Evolutionary conservation across 805 yeast genomes (phyloP).

Genomic region (Spencermartinsiella europaea): DNA sequence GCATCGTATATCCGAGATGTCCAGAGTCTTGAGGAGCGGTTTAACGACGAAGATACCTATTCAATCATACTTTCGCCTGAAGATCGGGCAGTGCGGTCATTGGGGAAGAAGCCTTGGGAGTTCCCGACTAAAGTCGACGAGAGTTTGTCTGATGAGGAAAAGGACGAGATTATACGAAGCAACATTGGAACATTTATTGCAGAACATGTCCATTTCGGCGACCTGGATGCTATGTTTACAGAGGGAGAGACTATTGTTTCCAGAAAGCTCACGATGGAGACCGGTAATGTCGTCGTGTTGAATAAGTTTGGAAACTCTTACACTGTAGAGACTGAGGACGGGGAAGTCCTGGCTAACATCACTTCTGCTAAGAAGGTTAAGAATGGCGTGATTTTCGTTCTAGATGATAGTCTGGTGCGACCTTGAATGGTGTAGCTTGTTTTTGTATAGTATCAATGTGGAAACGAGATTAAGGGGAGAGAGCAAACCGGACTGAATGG

Average conservation of each 20-base stretch:
- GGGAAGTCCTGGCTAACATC: slow-evolving; percentile 18
- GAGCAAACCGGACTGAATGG: no score
- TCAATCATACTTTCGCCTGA: slow-evolving; percentile 67
- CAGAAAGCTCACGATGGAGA: slow-evolving; percentile 3
- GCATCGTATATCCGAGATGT: slow-evolving; percentile 67
- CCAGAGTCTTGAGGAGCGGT: slow-evolving; percentile 42
- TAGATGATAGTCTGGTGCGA: slow-evolving; percentile 19
- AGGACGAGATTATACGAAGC: slow-evolving; percentile 44
- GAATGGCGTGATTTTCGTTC: slow-evolving; percentile 30
- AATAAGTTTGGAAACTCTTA: slow-evolving; percentile 6
- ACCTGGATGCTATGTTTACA: slow-evolving; percentile 8
- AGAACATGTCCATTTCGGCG: slow-evolving; percentile 50
- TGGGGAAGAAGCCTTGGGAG: slow-evolving; percentile 71
- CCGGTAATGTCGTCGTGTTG: slow-evolving; percentile 11
- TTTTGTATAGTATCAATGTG: no score
- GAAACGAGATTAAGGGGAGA: no score
- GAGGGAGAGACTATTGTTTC: slow-evolving; percentile 3
- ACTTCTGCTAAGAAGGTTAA: slow-evolving; percentile 18
- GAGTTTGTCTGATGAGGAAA: slow-evolving; percentile 33
- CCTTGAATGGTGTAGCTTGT: no score
- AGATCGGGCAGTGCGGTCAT: slow-evolving; percentile 50
- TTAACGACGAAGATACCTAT: slow-evolving; percentile 41
- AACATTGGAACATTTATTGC: slow-evolving; percentile 57
- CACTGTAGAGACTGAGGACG: slow-evolving; percentile 7
- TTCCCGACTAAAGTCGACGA: slow-evolving; percentile 52